Evolutionary conservation across 2,329 filamentous ascomycete species (phyloP).

Genomic region (Monosporascus sp.): DNA sequence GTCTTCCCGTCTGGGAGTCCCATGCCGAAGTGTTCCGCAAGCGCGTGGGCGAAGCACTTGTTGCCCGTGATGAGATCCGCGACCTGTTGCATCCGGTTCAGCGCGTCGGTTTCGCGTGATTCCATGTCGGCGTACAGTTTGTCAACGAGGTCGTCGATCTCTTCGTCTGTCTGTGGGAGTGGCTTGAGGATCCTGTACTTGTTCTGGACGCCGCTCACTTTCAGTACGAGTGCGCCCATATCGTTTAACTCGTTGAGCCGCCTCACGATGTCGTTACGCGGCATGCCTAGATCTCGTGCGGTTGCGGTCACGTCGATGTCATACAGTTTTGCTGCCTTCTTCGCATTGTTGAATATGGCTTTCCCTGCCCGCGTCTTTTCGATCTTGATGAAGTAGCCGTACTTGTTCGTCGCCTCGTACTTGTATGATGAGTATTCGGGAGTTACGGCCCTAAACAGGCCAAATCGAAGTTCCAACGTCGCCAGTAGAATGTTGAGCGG

Average conservation of each 20-base stretch:
- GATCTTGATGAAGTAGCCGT: conserved; percentile 23
- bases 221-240: conserved; percentile 42
- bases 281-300: conserved; percentile 24
- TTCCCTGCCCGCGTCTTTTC: conserved; percentile 37
- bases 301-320: conserved; percentile 44
- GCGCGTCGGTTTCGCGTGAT: conserved; percentile 46
- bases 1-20: conserved; percentile 34
- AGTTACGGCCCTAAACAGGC: conserved; percentile 50
- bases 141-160: conserved; percentile 40
- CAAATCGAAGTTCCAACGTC: conserved; percentile 54
- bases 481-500: conserved; percentile 51
- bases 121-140: conserved; percentile 46
- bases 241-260: conserved; percentile 52
- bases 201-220: conserved; percentile 45
- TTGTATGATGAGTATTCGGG: conserved; percentile 53
- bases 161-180: conserved; percentile 36
- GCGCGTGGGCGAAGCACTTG: conserved; percentile 44
- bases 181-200: conserved; percentile 45
- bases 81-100: conserved; percentile 45
- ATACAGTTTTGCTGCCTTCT: conserved; percentile 36
- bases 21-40: conserved; percentile 56
- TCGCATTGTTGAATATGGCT: conserved; percentile 37
- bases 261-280: conserved; percentile 43
- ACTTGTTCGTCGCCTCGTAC: conserved; percentile 34
- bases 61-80: conserved; percentile 46